Conservation (phyloP, 306 rosid genomes). For the Dryas alaskensis region DNA sequence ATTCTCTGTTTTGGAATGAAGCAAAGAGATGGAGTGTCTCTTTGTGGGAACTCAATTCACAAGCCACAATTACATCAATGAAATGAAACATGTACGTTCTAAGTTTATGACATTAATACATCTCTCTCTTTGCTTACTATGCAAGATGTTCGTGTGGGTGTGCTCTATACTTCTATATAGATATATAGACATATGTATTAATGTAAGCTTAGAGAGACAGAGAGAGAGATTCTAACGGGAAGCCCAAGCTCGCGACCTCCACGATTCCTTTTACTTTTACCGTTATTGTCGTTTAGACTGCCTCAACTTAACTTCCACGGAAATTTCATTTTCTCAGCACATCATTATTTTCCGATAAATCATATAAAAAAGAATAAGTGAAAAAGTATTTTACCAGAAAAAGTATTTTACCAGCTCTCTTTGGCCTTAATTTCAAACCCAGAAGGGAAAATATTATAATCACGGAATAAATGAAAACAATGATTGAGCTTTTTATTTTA, state of each 20-base stretch:
- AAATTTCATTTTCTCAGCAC: conserved; percentile 1
- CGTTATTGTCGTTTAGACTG: conserved; percentile 23
- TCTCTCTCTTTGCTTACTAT: conserved; percentile 1
- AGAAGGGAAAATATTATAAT: too few species aligned
- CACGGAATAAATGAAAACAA: too few species aligned
- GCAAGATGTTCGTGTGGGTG: conserved; percentile 15
- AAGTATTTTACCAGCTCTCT: too few species aligned
- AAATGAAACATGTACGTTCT: not conserved
- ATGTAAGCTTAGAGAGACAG: conserved; percentile 7
- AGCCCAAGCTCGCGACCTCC: conserved; percentile 13
- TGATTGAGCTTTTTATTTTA: too few species aligned
- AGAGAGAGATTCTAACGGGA: conserved; percentile 20
- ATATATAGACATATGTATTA: not conserved
- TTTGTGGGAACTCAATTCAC: conserved; percentile 28
- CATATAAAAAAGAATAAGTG: too few species aligned
- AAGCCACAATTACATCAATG: conserved; percentile 9
- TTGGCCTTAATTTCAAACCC: too few species aligned
- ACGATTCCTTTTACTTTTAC: conserved; percentile 21
- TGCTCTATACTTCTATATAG: not conserved
- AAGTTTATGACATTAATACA: conserved; percentile 12
- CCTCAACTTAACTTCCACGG: not conserved
- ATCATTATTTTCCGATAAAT: not conserved
- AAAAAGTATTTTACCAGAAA: too few species aligned
- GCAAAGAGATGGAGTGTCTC: conserved; percentile 66
- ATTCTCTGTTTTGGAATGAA: conserved; percentile 49